Base-by-base conservation (phyloP, 257 asterid genomes). In the Fraxinus quadrangulata region DNA sequence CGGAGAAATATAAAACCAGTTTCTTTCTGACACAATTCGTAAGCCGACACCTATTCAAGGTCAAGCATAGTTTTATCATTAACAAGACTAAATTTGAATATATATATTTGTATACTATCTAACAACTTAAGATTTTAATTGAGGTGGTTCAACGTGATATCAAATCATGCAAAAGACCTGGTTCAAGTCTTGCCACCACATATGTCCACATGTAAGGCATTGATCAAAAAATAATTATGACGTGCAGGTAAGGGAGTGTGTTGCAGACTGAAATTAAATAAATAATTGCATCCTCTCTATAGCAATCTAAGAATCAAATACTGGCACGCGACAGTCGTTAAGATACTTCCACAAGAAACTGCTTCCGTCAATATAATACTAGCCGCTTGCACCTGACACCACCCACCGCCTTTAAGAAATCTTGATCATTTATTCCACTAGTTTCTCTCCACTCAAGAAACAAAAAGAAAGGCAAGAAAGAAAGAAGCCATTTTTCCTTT, bases 41-140 rank as follows among this genome's bases (percentile, higher is more conserved):
- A 74, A 71, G 78, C 56, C n/a, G 3, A 77, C 78, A 83, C 71
- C 66, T 71, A 49, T 68, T 66, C 73, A 61, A 72, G 39, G 73
- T 69, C 33, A 76, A 73, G 81, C 47, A 67, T 16, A 12, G 16
- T 39, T 40, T 34, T 11, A 73, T 16, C 76, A 51, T 65, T 67
- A 63, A 63, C 69, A 12, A 26, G 33, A 63, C 69, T 63, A 63
- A 63, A 3, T 63, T 63, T 63, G 24, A 19, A 56, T 56, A n/a
- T 10, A 63, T 23, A 24, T 8, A 26, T 63, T 1, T 23, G 36
- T 13, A 24, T 24, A 10, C 4, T 63, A 16, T 63, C 14, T 63
- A 63, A 24, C 2, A 63, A 13, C 6, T 63, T 63, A 63, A 26
- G 16, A 34, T 63, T 63, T 26, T 4, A 63, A 1, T 12, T 11